Conservation (phyloP, 306 rosid species). For the Dalbergia oliveri region DNA sequence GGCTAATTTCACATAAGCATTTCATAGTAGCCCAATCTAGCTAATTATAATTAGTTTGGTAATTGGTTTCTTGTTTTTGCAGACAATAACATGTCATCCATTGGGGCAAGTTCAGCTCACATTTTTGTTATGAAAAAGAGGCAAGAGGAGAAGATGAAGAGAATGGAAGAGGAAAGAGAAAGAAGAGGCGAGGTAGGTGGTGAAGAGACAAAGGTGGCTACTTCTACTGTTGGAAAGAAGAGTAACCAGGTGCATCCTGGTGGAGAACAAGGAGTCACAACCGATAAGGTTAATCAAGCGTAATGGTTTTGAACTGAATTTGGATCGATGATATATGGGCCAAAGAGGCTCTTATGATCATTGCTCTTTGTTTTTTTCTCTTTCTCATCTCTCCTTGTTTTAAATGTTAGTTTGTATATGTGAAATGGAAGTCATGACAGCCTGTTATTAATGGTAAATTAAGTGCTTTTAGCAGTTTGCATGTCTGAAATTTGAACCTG, state of each 20-base stretch:
- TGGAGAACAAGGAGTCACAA: constrained; percentile 20
- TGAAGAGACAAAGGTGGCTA: constrained; percentile 40
- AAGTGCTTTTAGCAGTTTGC: background rate
- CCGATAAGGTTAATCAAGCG: background rate
- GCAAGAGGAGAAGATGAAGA: constrained; percentile 53
- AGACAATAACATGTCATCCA: constrained; percentile 52
- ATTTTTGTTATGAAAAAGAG: constrained; percentile 50
- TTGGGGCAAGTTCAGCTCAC: constrained; percentile 59
- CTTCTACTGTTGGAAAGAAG: constrained; percentile 44
- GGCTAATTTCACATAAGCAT: constrained; percentile 2
- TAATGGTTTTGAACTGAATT: background rate
- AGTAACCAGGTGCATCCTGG: constrained; percentile 52
- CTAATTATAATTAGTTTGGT: background rate
- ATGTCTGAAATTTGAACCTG: background rate
- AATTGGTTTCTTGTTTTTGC: constrained; percentile 18
- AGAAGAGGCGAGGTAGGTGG: constrained; percentile 29
- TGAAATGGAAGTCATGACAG: background rate
- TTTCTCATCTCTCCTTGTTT: too few relatives aligned
- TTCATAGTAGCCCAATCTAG: background rate
- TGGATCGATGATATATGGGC: background rate
- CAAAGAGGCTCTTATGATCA: background rate
- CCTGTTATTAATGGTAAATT: background rate
- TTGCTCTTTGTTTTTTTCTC: background rate
- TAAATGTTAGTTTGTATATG: too few relatives aligned
- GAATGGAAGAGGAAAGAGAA: constrained; percentile 51